Evolutionary conservation across 805 yeast genomes (phyloP), one percentile per base, ranked within the genome.

Genomic region (Metschnikowia baotianmanensis): DNA sequence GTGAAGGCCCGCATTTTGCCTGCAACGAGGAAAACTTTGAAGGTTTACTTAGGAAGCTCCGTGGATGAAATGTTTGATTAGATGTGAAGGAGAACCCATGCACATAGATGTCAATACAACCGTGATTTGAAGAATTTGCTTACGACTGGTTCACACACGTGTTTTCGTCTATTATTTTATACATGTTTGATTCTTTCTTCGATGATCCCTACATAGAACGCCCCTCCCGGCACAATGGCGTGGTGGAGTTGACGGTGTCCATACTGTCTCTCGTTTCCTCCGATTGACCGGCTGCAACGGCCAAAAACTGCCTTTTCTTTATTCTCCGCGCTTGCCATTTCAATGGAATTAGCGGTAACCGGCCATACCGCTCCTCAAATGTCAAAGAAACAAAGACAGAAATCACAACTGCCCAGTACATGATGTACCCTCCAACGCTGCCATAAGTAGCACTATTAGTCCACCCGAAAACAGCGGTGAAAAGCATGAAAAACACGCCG

Each of bases 391-490:
- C 62, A 38, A 86, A 60, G 42, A 71, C 48, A 1, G 63, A 48
- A 21, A 83, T 68, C 7, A 78, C 71, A 3, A 63, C 59, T 1
- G 67, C 22, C 97, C 96, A 89, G 61, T 83, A 89, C 1, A 71
- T 40, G 46, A 77, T 74, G 64, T 89, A 89, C 36, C 89, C 77
- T 5, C 74, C 59, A 1, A 89, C 89, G 16, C 95, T 85, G 4
- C 95, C 95, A 57, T 83, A 86, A 0, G 97, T 89, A 3, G 96
- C 96, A 48, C 90, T 79, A 59, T 89, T 89, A 11, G 93, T 88
- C 97, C 97, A 89, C 2, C 97, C 97, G 36, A 89, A 73, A 5
- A 89, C 69, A 1, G 96, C 96, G 25, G 90, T 87, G 53, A 86
- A 72, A 25, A 89, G 69, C 95, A 88, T 87, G 96, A 95, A 89